phyloP scores from a whole-genome alignment of 352 stramenopile genomes.

The Phytophthora pinifolia region DNA sequence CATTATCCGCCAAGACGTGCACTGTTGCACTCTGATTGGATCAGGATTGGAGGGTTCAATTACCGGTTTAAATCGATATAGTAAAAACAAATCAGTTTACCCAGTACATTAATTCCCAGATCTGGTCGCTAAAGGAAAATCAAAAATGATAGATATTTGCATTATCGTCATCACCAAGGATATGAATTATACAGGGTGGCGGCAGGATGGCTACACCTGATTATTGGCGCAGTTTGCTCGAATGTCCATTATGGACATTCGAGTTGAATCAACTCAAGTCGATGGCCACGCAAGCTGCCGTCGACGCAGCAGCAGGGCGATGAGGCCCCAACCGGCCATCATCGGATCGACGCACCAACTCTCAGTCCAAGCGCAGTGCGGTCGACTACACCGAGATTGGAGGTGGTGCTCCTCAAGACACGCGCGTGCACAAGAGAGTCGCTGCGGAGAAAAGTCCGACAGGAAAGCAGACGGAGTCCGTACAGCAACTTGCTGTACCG shows the following conservation, averaged over 20 bases:
- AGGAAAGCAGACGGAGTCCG: no score
- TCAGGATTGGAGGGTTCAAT: constrained; percentile 12
- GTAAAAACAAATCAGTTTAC: no score
- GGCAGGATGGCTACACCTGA: not conserved
- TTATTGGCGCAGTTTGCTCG: no score
- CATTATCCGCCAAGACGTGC: constrained; percentile 10
- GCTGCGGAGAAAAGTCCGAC: constrained; percentile 14
- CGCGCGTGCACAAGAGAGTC: not conserved
- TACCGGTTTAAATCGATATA: not conserved
- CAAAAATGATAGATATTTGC: not conserved
- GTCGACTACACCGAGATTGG: constrained; percentile 13
- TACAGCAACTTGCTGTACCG: no score
- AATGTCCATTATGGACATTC: no score
- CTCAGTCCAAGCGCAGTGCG: no score
- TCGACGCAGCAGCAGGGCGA: no score
- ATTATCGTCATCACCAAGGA: not conserved
- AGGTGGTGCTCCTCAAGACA: not conserved
- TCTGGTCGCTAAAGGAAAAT: no score
- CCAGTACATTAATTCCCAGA: no score
- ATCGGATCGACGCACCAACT: no score
- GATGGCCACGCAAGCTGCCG: no score
- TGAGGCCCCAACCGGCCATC: no score
- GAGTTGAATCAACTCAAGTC: constrained; percentile 5
- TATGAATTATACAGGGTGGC: not conserved
- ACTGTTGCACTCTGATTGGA: constrained; percentile 1